Conservation (phyloP, 352 stramenopile genomes). For the Phytophthora colocasiae region DNA sequence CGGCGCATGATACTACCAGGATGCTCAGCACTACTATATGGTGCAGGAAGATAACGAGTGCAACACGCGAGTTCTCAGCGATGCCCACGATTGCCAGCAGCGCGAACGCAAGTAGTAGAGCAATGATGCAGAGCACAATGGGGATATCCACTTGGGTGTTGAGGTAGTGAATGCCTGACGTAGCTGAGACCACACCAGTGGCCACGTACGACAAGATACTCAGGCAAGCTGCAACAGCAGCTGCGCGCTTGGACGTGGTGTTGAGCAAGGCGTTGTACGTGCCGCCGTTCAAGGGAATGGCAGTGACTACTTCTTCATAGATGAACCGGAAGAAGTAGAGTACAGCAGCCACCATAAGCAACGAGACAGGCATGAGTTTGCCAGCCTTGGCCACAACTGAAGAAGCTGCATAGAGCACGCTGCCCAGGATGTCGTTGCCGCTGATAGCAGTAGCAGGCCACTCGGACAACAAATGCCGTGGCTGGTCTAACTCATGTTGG, state of each 20-base stretch:
- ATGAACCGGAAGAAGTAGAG: conserved; percentile 78
- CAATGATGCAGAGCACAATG: conserved; percentile 43
- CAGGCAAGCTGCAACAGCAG: conserved; percentile 77
- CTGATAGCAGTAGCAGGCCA: conserved; percentile 87
- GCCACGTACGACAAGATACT: conserved; percentile 92
- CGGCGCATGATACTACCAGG: conserved; percentile 49
- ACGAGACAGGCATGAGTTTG: conserved; percentile 78
- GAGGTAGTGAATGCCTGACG: conserved; percentile 80
- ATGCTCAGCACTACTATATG: conserved; percentile 73
- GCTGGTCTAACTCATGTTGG: conserved; percentile 29
- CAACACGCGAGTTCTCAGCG: conserved; percentile 75
- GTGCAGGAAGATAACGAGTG: conserved; percentile 77
- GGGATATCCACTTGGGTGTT: conserved; percentile 63
- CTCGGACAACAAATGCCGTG: conserved; percentile 50
- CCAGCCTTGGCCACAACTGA: conserved; percentile 55
- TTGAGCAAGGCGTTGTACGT: conserved; percentile 92
- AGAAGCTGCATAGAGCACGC: conserved; percentile 68
- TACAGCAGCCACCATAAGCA: conserved; percentile 70
- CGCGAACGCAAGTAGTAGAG: conserved; percentile 79
- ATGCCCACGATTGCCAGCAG: conserved; percentile 81
- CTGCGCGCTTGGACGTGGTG: conserved; percentile 84
- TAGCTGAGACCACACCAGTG: conserved; percentile 68
- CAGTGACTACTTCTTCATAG: conserved; percentile 88
- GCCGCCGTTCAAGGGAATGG: conserved; percentile 88
- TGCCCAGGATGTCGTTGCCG: conserved; percentile 91